Evolutionary conservation across 257 asterid genomes (phyloP), one percentile per base, ranked within the genome.

Genomic region (Forsythia viridissima): DNA sequence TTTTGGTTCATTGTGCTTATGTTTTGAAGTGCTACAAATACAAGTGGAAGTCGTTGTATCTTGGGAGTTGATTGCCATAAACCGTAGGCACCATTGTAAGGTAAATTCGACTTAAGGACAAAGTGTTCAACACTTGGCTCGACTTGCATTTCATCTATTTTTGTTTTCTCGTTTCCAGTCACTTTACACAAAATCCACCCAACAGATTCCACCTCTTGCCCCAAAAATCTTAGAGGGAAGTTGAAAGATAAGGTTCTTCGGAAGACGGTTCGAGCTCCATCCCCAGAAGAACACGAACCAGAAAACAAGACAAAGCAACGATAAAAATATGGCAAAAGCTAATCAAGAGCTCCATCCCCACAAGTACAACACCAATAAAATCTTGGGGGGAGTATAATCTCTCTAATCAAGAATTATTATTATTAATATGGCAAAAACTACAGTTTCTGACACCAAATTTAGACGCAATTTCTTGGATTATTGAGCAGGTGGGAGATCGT

Each of bases 171-270:
- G n/a, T n/a, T n/a, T n/a, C n/a, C n/a, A n/a, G n/a, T n/a, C n/a
- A n/a, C n/a, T n/a, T n/a, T n/a, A n/a, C n/a, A n/a, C n/a, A n/a
- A n/a, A n/a, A n/a, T n/a, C n/a, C n/a, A n/a, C n/a, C n/a, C n/a
- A n/a, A n/a, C 12, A 87, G 80, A 83, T 92, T 91, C 97, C 97
- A 92, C 75, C 96, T 86, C 77, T 80, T 79, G 3, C 97, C 94
- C 97, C 96, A 92, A 30, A 92, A 90, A 5, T 92, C 92, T 11
- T 81, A 91, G 0, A 91, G 83, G 2, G 97, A 92, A 2, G 93
- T 82, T 1, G 96, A 65, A 2, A 89, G 78, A 20, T 91, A 91
- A 0, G 97, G 96, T 73, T 89, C 89, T 39, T 92, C 82, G 4
- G 92, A 92, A 42, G 93, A 86, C 3, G 86, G 80, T 79, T 91